Evolutionary conservation across 768 basidiomycete species (phyloP).

Genomic region (Suillus decipiens): DNA sequence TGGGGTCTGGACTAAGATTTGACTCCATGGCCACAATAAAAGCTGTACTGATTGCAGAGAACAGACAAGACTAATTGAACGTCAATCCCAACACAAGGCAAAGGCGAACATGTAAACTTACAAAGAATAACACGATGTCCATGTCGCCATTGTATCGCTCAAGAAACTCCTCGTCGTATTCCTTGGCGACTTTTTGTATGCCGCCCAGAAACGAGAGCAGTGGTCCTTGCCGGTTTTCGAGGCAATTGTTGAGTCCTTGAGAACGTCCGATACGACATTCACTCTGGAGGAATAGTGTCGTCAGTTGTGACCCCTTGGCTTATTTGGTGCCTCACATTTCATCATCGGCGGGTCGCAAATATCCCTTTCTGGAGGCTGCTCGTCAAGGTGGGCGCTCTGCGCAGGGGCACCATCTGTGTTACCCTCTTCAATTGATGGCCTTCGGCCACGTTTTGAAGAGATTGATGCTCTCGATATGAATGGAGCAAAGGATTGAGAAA

Average conservation of each 20-base stretch:
- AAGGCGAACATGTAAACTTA: slow-evolving; percentile 7
- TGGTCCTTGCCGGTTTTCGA: background rate
- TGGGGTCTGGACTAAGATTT: slow-evolving; percentile 12
- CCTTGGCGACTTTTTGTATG: slow-evolving; percentile 16
- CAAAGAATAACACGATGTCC: slow-evolving; percentile 24
- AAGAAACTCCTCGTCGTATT: slow-evolving; percentile 19
- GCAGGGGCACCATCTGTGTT: too few relatives aligned
- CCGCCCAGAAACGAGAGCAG: slow-evolving; percentile 13
- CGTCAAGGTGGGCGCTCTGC: background rate
- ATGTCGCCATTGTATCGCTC: slow-evolving; percentile 20
- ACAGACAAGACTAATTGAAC: slow-evolving; percentile 13
- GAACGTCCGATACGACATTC: too few relatives aligned
- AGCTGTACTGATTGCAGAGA: slow-evolving; percentile 15
- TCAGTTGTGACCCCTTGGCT: too few relatives aligned
- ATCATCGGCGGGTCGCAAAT: background rate
- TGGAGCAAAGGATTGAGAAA: background rate
- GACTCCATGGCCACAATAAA: slow-evolving; percentile 15
- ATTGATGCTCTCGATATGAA: background rate
- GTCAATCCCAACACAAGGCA: background rate
- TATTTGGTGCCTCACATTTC: too few relatives aligned
- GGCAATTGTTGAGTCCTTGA: too few relatives aligned
- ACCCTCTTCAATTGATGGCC: too few relatives aligned
- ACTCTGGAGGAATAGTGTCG: too few relatives aligned
- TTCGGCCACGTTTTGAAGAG: too few relatives aligned
- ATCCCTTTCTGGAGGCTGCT: background rate